Percentiles rank a stretch among this genome's conserved stretches.
Conservation (phyloP, 805 yeast species). For the Myxozyma kluyveri region DNA sequence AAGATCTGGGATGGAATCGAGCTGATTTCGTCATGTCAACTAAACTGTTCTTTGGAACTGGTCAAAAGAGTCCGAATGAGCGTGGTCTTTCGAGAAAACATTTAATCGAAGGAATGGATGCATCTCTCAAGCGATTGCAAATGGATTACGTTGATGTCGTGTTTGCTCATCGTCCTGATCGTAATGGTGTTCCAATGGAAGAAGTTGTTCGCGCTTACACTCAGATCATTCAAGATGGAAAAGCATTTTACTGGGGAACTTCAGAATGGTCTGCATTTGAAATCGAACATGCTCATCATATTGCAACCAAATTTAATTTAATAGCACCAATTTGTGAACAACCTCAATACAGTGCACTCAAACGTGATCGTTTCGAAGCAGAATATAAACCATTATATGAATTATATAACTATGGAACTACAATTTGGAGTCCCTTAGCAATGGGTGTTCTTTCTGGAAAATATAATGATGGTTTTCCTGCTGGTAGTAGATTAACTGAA, state of each 20-base stretch:
- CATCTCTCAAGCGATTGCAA: slow-evolving; percentile 36
- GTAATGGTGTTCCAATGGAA: slow-evolving; percentile 32
- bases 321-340: slow-evolving; percentile 39
- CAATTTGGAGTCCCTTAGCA: slow-evolving; percentile 38
- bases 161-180: slow-evolving; percentile 39
- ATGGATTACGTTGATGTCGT: slow-evolving; percentile 37
- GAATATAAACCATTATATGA: slow-evolving; percentile 36
- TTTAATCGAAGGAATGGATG: slow-evolving; percentile 36
- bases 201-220: slow-evolving; percentile 39
- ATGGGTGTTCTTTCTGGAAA: slow-evolving; percentile 39
- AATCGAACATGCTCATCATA: slow-evolving; percentile 39
- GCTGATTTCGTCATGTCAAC: slow-evolving; percentile 37
- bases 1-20: slow-evolving; percentile 37
- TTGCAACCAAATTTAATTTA: slow-evolving; percentile 36
- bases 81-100: slow-evolving; percentile 38
- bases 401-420: slow-evolving; percentile 37
- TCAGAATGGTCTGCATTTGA: slow-evolving; percentile 38
- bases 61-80: slow-evolving; percentile 32
- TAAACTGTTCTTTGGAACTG: slow-evolving; percentile 37
- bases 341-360: slow-evolving; percentile 34
- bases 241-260: slow-evolving; percentile 39
- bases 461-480: slow-evolving; percentile 34
- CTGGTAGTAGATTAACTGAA: slow-evolving; percentile 31
- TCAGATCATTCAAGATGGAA: slow-evolving; percentile 36
- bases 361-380: slow-evolving; percentile 35